Evolutionary conservation across 176 grass and related monocot species (phyloP), one percentile per base, ranked within the genome.

Genomic region (Puccinellia tenuiflora): DNA sequence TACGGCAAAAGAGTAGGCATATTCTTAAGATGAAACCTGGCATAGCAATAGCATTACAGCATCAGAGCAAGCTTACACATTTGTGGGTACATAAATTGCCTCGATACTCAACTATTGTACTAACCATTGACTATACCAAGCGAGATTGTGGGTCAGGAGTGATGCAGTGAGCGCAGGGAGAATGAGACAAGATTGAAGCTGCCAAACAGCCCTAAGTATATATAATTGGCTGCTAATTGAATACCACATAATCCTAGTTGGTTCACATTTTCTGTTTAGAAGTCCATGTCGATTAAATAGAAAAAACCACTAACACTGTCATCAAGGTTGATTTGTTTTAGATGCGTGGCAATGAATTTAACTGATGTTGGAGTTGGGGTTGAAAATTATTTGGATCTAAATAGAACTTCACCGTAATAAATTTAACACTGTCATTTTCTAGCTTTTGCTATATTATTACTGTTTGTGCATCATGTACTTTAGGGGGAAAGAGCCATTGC

Each of bases 1-100:
- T 88, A 28, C 67, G 79, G 29, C 21, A 75, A 79, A 68, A 88
- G 54, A 84, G 56, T 38, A 55, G 17, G 10, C 45, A 73, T 55
- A n/a, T n/a, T n/a, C n/a, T n/a, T n/a, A n/a, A n/a, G n/a, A n/a
- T n/a, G n/a, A n/a, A n/a, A n/a, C n/a, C n/a, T n/a, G n/a, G n/a
- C n/a, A n/a, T n/a, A n/a, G n/a, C n/a, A n/a, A n/a, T n/a, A n/a
- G n/a, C n/a, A n/a, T n/a, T n/a, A n/a, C n/a, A n/a, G n/a, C n/a
- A n/a, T n/a, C n/a, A n/a, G n/a, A n/a, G n/a, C n/a, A n/a, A n/a
- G n/a, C n/a, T n/a, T n/a, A 73, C 54, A 11, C 28, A 67, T 81
- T 21, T 6, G 45, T 17, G 47, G 29, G 62, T 46, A 31, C 71
- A 35, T 76, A 54, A 71, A 66, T 65, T 75, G 46, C 17, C 30